A percentile compares a stretch with the other conserved stretches of the same genome.
Conservation (phyloP, 2,329 filamentous ascomycete species). For the Monilinia aucupariae region DNA sequence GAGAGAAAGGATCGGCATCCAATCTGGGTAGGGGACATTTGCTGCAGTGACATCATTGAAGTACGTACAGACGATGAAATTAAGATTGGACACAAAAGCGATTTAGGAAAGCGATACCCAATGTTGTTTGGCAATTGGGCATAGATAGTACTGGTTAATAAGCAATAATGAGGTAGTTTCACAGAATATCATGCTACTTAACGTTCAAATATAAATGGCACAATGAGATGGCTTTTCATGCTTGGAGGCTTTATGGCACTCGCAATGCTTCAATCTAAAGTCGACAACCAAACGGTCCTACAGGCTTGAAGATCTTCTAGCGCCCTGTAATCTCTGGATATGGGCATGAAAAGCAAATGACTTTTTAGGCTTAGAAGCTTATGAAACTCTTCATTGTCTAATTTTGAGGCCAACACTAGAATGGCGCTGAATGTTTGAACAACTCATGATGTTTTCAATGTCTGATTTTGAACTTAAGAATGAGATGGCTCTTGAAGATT, state of each 20-base stretch:
- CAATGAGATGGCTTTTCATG: no score
- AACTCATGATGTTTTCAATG: no score
- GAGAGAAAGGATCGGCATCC: not conserved
- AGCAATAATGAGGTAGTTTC: not conserved
- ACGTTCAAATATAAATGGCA: not conserved
- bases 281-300: no score
- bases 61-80: not conserved
- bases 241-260: no score
- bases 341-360: not conserved
- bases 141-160: not conserved
- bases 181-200: not conserved
- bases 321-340: no score
- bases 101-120: not conserved
- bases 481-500: no score
- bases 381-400: not conserved
- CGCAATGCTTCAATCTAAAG: no score
- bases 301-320: no score
- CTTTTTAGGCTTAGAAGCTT: not conserved
- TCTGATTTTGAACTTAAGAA: no score
- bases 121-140: not conserved
- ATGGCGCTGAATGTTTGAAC: not conserved
- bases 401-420: not conserved
- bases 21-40: not conserved
- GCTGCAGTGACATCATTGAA: not conserved
- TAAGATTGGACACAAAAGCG: not conserved